phyloP scores from a whole-genome alignment of 192 early-diverging fungal genomes.

The Mortierella antarctica region DNA sequence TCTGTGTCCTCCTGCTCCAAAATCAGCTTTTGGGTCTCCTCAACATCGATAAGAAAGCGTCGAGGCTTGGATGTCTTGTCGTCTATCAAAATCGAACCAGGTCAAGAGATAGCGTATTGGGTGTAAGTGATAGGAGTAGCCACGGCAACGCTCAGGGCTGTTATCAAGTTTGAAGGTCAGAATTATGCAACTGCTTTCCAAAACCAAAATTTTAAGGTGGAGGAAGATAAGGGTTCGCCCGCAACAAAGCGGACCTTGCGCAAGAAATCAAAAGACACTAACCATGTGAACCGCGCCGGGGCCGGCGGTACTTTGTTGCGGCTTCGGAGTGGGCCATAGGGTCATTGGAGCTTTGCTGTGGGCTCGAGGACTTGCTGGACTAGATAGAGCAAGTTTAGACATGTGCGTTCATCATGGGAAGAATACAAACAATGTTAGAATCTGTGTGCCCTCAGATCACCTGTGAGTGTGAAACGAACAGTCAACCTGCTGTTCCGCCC shows the following conservation, averaged over 20 bases:
- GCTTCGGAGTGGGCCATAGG: constrained; percentile 45
- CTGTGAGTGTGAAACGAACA: no score
- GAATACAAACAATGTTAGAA: constrained; percentile 1
- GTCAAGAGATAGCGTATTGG: not conserved
- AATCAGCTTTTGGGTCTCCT: constrained; percentile 78
- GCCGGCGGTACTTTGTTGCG: constrained; percentile 54
- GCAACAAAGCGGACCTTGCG: not conserved
- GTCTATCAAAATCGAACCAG: constrained; percentile 53
- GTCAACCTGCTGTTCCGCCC: no score
- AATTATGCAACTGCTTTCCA: no score
- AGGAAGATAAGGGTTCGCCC: not conserved
- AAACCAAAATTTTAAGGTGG: no score
- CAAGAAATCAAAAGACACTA: constrained; percentile 1
- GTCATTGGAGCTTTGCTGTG: constrained; percentile 23
- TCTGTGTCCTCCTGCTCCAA: constrained; percentile 96
- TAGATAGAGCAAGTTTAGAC: not conserved
- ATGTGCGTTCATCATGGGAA: not conserved
- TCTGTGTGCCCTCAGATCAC: not conserved
- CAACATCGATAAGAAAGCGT: constrained; percentile 88
- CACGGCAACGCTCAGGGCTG: no score
- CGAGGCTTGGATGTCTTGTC: constrained; percentile 71
- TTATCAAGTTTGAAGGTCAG: not conserved
- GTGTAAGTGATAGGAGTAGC: not conserved
- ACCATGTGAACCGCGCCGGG: constrained; percentile 65
- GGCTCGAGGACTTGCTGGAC: constrained; percentile 20